Base-by-base conservation (phyloP, 106 monocot species). In the Phalaenopsis aphrodite region DNA sequence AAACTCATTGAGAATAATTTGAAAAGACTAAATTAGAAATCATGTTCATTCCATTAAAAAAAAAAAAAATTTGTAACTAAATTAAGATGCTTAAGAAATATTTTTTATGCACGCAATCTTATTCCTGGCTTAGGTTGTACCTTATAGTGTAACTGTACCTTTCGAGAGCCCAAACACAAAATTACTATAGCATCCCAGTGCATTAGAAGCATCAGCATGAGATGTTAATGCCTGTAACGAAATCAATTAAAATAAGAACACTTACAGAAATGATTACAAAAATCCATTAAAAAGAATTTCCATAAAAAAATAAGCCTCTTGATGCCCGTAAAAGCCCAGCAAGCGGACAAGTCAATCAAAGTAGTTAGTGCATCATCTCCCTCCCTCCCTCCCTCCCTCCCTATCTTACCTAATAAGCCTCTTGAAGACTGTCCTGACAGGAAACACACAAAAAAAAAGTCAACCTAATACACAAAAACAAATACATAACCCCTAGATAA, bases 81-180 rank as follows among this genome's bases (percentile, higher is more conserved):
- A 61, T 69, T 14, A 69, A 18, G 43, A 74, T 18, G 36, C 74
- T n/a, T 74, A n/a, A 74, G 45, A 6, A 74, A n/a, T 74, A 43
- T 42, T 5, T 42, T 74, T 39, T 43, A 74, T n/a, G 17, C 18
- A 45, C 6, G 5, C 41, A 74, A 45, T 74, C 18, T 42, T 14
- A 14, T 52, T 52, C 14, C 12, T 2, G 11, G 12, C 2, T 52
- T 52, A 52, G 11, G 52, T n/a, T 74, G 14, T 73, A 15, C 19
- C 42, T 74, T 45, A n/a, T 74, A 45, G 8, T n/a, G 78, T 18
- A 37, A 80, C 5, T 46, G 78, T 90, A 99, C 99, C 99, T 93
- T 91, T 91, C 69, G 92, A 78, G 12, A 99, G 88, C 52, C 88
- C 91, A 8, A 74, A 61, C 39, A 99, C 72, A 78, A 93, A 85